Evolutionary conservation across 1,284 basidiomycete genomes (phyloP).

Genomic region (Cryptococcus sp.): DNA sequence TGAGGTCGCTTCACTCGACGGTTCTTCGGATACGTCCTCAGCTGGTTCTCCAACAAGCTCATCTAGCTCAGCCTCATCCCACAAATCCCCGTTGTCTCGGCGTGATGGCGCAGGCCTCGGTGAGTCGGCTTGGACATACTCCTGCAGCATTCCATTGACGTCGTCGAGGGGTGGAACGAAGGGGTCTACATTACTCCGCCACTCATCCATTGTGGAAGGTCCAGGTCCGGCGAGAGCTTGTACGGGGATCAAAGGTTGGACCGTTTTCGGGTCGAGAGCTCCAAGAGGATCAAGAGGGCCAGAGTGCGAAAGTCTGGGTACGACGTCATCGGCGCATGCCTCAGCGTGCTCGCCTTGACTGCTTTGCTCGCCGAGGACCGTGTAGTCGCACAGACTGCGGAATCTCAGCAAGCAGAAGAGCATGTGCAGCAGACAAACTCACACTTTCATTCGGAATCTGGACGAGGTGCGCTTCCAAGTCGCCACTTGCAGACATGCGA

Average conservation of each 20-base stretch:
- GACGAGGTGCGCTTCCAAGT: slow-evolving; percentile 53
- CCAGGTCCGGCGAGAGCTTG: slow-evolving; percentile 12
- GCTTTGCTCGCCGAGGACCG: slow-evolving; percentile 51
- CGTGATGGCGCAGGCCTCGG: neutral
- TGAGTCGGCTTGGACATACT: slow-evolving; percentile 1
- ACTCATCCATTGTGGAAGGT: slow-evolving; percentile 11
- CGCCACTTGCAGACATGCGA: slow-evolving; percentile 57
- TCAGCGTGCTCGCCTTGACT: slow-evolving; percentile 16
- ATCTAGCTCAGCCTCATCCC: slow-evolving; percentile 37
- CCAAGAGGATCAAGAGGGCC: neutral
- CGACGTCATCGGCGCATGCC: slow-evolving; percentile 10
- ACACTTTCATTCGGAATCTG: slow-evolving; percentile 53
- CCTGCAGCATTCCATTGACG: slow-evolving; percentile 9
- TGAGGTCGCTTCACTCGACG: slow-evolving; percentile 21
- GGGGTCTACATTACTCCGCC: neutral
- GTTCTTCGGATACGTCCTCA: slow-evolving; percentile 32
- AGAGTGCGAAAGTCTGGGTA: neutral
- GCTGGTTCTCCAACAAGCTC: slow-evolving; percentile 39
- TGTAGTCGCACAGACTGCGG: slow-evolving; percentile 55
- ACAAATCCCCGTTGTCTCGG: neutral
- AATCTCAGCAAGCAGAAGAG: slow-evolving; percentile 1
- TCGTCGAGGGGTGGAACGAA: slow-evolving; percentile 4
- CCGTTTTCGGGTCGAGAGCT: neutral
- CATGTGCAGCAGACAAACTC: slow-evolving; percentile 14
- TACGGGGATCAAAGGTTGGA: neutral